Conservation (phyloP, 1,139 yeast genomes). For the Pneumocystis jirovecii region DNA sequence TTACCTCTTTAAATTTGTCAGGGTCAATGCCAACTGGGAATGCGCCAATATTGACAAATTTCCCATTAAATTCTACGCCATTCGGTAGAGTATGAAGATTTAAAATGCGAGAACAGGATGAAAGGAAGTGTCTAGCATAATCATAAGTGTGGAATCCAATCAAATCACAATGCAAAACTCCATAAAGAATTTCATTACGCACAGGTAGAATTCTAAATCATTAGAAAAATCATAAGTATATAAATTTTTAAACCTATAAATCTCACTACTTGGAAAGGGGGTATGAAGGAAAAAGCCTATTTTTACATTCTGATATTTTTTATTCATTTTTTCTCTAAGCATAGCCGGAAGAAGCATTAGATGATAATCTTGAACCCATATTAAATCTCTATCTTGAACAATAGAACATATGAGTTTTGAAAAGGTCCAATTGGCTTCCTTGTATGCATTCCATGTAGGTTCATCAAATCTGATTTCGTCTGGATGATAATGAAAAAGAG, state of each 20-base stretch:
- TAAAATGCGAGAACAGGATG: conserved; percentile 78
- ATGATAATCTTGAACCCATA: conserved; percentile 98
- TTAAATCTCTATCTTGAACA: conserved; percentile 69
- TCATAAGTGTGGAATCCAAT: conserved; percentile 99
- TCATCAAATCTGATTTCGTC: conserved; percentile 98
- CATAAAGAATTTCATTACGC: conserved; percentile 76
- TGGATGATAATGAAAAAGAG: conserved; percentile 94
- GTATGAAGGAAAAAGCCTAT: conserved; percentile 93
- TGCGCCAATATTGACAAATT: conserved; percentile 79
- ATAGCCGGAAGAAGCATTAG: conserved; percentile 87
- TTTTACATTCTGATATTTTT: conserved; percentile 38
- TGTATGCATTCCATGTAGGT: conserved; percentile 94
- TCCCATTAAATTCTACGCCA: conserved; percentile 66
- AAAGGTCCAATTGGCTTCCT: conserved; percentile 78
- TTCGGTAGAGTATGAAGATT: conserved; percentile 77
- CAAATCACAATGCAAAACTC: conserved; percentile 84
- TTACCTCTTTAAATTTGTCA: conserved; percentile 55
- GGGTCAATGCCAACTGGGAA: conserved; percentile 98
- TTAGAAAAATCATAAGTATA: background rate
- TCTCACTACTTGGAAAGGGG: conserved; percentile 95
- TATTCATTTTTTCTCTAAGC: conserved; percentile 52
- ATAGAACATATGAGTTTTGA: conserved; percentile 55
- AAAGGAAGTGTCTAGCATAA: conserved; percentile 91
- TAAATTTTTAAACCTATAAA: conserved; percentile 32
- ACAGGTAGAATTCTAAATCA: conserved; percentile 68